Evolutionary conservation across 441 rosid genomes (phyloP), one percentile per base, ranked within the genome.

Genomic region (Croton laevigatus): DNA sequence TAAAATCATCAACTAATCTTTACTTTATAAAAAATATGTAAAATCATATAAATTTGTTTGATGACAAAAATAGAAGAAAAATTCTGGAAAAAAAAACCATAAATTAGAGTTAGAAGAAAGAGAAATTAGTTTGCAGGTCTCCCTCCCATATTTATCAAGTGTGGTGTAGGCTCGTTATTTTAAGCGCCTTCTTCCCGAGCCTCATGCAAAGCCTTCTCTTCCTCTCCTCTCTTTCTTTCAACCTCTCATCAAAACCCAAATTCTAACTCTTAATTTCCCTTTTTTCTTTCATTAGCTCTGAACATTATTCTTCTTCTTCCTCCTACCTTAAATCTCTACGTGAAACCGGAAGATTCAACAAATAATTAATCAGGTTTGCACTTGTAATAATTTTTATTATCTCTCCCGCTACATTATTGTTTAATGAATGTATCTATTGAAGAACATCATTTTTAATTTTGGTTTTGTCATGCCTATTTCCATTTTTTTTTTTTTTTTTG

Each of bases 151-250:
- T 66, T 51, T 66, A 53, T 66, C 71, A 34, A 59, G 62, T 60
- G 6, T 71, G 19, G 46, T 60, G 6, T 71, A 32, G 46, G 69
- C 70, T 49, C 62, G 74, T 66, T 59, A 59, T 65, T 75, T 70
- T 70, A 65, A 65, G 66, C 36, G 36, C 42, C 60, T 60, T 16
- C 23, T 70, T 23, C 16, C 74, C 71, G 66, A 48, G 3, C 34
- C 67, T 70, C 74, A 75, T 75, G 78, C 78, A 71, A 75, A 67
- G 59, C 27, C 46, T 40, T 76, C 62, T 46, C 55, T 12, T 23
- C 32, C 65, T 66, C 32, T 42, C 37, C 34, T 34, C 40, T 40
- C 44, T 45, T 22, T 46, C 66, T 17, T 3, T 51, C 59, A 23
- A 27, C 49, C 42, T 62, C n/a, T 59, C 0, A 38, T 34, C 51